Conservation (phyloP, 2,329 filamentous ascomycete genomes). For the Scolecobasidium constrictum region DNA sequence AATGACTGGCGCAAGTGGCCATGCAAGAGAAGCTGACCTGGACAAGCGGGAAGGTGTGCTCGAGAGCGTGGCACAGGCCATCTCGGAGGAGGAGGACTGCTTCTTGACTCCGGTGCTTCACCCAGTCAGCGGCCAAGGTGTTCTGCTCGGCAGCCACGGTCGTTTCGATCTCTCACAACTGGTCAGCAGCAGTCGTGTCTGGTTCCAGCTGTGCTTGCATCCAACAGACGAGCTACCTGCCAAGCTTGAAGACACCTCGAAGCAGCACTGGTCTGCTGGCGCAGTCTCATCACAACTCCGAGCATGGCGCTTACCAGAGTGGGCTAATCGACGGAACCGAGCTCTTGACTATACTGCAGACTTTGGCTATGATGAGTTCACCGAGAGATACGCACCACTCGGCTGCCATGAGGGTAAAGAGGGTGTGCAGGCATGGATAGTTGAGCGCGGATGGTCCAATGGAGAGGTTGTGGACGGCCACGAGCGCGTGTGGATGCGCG, state of each 20-base stretch:
- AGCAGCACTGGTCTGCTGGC: constrained; percentile 87
- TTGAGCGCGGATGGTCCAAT: constrained; percentile 96
- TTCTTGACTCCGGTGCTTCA: constrained; percentile 77
- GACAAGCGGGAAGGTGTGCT: constrained; percentile 76
- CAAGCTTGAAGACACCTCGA: constrained; percentile 59
- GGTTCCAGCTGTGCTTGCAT: constrained; percentile 89
- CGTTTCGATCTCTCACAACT: constrained; percentile 68
- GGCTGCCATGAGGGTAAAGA: constrained; percentile 86
- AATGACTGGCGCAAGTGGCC: constrained; percentile 52
- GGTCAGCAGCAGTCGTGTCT: constrained; percentile 75
- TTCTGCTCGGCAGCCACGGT: constrained; percentile 65
- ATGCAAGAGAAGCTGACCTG: constrained; percentile 65
- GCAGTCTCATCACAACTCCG: constrained; percentile 87
- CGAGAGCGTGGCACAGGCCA: constrained; percentile 75
- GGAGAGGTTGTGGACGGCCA: constrained; percentile 86
- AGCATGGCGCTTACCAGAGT: constrained; percentile 87
- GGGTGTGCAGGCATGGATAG: constrained; percentile 85
- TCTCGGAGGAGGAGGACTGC: constrained; percentile 65
- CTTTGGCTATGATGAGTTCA: constrained; percentile 89
- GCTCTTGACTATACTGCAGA: constrained; percentile 92
- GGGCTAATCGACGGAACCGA: constrained; percentile 88
- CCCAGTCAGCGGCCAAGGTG: constrained; percentile 65
- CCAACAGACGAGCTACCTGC: constrained; percentile 79
- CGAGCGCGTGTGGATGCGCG: constrained; percentile 91
- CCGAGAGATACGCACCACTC: constrained; percentile 66